Base-by-base conservation (phyloP, 768 basidiomycete species). In the Rhodocollybia butyracea region DNA sequence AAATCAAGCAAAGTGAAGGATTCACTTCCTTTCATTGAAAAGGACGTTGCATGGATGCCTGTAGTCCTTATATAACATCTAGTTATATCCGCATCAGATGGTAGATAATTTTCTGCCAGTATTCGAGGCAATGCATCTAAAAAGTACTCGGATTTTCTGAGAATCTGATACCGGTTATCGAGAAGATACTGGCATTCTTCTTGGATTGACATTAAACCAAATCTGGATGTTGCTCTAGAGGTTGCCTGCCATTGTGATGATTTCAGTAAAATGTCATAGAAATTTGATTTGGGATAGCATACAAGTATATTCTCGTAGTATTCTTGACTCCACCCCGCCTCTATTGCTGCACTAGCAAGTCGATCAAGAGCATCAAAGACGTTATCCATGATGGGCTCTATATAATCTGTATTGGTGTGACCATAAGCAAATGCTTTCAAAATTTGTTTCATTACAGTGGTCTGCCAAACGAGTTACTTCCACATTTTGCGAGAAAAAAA, bases 41-140 rank as follows among this genome's bases (percentile, higher is more conserved):
- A 98, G 47, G 86, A 91, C 21, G 94, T 97, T 75, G 98, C 95
- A 1, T 93, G 95, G 66, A 98, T 97, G 57, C 96, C 96, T 0
- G 96, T 98, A 1, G 96, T 98, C 78, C 96, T 98, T 43, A 98
- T 95, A 63, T 94, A 83, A 53, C 88, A 89, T 40, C 95, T 82
- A 11, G 98, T 75, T 63, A 98, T 96, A 63, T 99, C 96, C 71
- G 97, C 94, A 69, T 98, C 95, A 0, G 90, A 89, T 6, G 96
- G 96, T 73, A 95, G 63, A 96, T 94, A 67, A 95, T 94, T 73
- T 94, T 94, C 72, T 90, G 91, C 83, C 94, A 96, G 29, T 88
- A 89, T 55, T 94, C 91, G 45, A 93, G 80, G 24, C 45, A 46
- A 29, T 19, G 29, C 22, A 30, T 46, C 45, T 17, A 46, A 24